Percentiles rank a stretch among this genome's conserved stretches.
These are phyloP conservation scores for Beauveria varroae DNA, from an alignment of 2,329 filamentous ascomycete genomes.

Conservation along the genomic window DNA sequence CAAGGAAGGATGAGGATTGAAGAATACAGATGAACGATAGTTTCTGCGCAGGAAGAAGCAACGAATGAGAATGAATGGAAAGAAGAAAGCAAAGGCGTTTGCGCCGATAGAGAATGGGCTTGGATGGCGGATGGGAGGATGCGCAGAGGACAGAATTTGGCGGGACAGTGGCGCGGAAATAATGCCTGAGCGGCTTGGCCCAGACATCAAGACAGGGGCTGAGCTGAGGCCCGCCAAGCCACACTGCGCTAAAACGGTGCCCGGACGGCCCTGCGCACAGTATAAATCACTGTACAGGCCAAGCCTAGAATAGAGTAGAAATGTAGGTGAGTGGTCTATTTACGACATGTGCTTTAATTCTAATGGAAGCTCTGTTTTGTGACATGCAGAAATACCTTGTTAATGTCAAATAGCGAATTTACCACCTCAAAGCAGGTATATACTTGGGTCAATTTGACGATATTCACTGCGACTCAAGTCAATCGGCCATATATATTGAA, in stretches of 20 bases:
- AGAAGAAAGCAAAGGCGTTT: neutral
- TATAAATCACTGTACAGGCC: neutral
- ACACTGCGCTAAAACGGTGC: slow-evolving; percentile 2
- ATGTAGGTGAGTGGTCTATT: no score
- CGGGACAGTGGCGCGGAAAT: neutral
- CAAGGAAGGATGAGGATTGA: neutral
- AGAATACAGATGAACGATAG: neutral
- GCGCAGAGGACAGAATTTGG: slow-evolving; percentile 6
- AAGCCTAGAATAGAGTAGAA: no score
- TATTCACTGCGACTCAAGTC: no score
- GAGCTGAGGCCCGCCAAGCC: neutral
- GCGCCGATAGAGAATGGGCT: neutral
- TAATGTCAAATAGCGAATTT: no score
- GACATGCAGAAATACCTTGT: no score
- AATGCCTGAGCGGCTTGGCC: neutral
- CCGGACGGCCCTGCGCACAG: neutral
- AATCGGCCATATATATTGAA: no score
- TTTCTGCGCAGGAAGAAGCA: neutral
- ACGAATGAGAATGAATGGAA: neutral
- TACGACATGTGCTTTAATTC: no score
- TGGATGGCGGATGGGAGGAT: neutral
- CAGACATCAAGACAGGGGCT: neutral
- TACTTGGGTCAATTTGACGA: no score
- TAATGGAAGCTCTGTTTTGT: no score
- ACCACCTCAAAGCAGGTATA: no score